phyloP scores from a whole-genome alignment of 208 protist genomes.

The Leishmania martiniquensis region DNA sequence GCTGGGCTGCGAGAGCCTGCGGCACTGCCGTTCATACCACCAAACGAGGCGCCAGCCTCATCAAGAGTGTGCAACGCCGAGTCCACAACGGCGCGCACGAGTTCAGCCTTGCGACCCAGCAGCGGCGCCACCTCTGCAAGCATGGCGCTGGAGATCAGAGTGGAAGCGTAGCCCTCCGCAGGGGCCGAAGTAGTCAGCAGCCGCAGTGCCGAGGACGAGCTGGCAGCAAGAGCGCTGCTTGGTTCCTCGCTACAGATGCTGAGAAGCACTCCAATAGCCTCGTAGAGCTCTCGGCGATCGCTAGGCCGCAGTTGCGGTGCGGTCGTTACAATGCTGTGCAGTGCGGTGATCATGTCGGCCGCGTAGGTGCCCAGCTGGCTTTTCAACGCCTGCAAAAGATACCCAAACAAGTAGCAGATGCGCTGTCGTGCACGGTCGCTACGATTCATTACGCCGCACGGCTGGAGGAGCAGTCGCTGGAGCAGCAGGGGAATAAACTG shows the following conservation, averaged over 20 bases:
- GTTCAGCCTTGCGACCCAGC: constrained; percentile 25
- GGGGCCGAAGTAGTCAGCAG: constrained; percentile 1
- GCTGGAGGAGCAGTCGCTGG: constrained; percentile 67
- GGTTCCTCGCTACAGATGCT: constrained; percentile 35
- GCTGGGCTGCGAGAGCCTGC: not conserved
- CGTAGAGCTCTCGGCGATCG: constrained; percentile 74
- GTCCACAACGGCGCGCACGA: constrained; percentile 23
- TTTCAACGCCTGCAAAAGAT: constrained; percentile 65
- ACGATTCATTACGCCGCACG: constrained; percentile 64
- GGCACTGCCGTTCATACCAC: not conserved
- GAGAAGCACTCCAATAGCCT: constrained; percentile 67
- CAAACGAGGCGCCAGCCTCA: constrained; percentile 18
- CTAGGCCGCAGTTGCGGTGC: constrained; percentile 38
- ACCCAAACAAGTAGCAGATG: constrained; percentile 77
- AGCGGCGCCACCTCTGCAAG: constrained; percentile 26
- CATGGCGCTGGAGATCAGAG: constrained; percentile 1
- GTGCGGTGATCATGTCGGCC: constrained; percentile 59
- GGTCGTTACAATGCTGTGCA: constrained; percentile 58
- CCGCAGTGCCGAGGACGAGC: constrained; percentile 8
- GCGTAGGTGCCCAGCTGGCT: constrained; percentile 41
- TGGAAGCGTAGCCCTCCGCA: not conserved
- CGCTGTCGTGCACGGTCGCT: constrained; percentile 58
- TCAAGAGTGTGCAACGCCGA: constrained; percentile 24
- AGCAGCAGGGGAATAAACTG: constrained; percentile 64
- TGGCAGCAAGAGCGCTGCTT: not conserved